Evolutionary conservation across 73 alveolate species (phyloP), one percentile per base, ranked within the genome.

Genomic region (Paramecium primaurelia): DNA sequence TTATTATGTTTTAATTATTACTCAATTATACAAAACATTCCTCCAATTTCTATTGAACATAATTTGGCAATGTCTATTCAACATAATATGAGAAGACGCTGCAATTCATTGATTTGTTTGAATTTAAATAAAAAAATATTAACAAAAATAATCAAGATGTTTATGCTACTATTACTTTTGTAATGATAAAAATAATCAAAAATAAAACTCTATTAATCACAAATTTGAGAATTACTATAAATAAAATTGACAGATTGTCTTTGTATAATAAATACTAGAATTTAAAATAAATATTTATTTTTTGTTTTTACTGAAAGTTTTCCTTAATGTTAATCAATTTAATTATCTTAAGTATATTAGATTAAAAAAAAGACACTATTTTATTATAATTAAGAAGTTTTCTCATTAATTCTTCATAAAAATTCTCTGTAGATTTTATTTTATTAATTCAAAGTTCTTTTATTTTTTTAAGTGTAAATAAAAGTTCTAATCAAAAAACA

Each of bases 71-170:
- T 32, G 84, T 64, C 47, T 64, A 14, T 32, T 64, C 84, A 32
- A 64, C 42, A 34, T 64, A 64, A 64, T 64, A 34, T 12, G 42
- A 25, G 47, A 64, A 64, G 25, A 25, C 0, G 84, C 49, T 26
- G 47, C 84, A 28, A 64, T 34, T 64, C 84, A 64, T 64, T 64
- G 42, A 34, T 64, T 64, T 64, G 84, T 64, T 64, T 64, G 84
- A 64, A 64, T 64, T 64, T 64, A 64, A 64, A 64, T 54, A 54
- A 54, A 40, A 40, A 54, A 54, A 40, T 54, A 54, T 18, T 54
- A 54, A 54, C 69, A 54, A 49, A 54, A 51, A 16, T 49, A 51
- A 51, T 51, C 68, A 51, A 51, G 8, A 51, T 1, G 34, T n/a
- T 51, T 51, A 16, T 51, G 30, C 68, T 51, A n/a, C 68, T 51